Conservation (phyloP, 768 basidiomycete genomes). For the Pleurotus tuber-regium region DNA sequence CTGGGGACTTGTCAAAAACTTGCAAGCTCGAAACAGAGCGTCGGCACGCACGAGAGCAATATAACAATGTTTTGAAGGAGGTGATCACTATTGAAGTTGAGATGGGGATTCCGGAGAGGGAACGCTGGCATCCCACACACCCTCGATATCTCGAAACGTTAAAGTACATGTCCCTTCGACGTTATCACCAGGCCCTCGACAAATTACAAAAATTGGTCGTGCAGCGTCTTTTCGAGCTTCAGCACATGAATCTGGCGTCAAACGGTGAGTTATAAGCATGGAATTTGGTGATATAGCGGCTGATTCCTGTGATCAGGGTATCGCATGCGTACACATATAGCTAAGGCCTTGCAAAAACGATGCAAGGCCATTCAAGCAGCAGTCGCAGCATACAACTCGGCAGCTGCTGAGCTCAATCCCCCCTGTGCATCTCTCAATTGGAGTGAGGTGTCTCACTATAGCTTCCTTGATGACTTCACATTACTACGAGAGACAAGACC, state of each 20-base stretch:
- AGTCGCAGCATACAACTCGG: conserved; percentile 26
- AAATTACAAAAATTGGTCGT: conserved; percentile 30
- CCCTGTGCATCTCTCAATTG: conserved; percentile 22
- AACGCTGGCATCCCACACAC: conserved; percentile 22
- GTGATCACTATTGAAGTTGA: conserved; percentile 20
- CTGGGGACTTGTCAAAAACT: conserved; percentile 16
- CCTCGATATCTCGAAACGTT: conserved; percentile 22
- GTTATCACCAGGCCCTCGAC: conserved; percentile 24
- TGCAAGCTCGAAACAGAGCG: conserved; percentile 22
- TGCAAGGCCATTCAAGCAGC: conserved; percentile 28
- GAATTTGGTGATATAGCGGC: too few species aligned
- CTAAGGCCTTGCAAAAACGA: conserved; percentile 25
- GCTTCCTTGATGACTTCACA: conserved; percentile 27
- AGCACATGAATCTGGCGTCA: conserved; percentile 31
- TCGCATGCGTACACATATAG: conserved; percentile 26
- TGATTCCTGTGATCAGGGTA: too few species aligned
- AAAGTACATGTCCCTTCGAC: conserved; percentile 9
- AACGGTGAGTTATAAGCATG: conserved; percentile 26
- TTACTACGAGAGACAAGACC: conserved; percentile 23
- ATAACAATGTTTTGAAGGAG: conserved; percentile 16
- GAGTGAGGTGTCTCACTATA: conserved; percentile 22
- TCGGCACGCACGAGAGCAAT: conserved; percentile 16
- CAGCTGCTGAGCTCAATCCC: conserved; percentile 19
- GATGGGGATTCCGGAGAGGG: conserved; percentile 19
- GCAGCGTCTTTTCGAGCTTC: conserved; percentile 34